These are phyloP conservation scores for Cymbidium sinense DNA, from an alignment of 106 monocot species.

Conservation along the genomic window DNA sequence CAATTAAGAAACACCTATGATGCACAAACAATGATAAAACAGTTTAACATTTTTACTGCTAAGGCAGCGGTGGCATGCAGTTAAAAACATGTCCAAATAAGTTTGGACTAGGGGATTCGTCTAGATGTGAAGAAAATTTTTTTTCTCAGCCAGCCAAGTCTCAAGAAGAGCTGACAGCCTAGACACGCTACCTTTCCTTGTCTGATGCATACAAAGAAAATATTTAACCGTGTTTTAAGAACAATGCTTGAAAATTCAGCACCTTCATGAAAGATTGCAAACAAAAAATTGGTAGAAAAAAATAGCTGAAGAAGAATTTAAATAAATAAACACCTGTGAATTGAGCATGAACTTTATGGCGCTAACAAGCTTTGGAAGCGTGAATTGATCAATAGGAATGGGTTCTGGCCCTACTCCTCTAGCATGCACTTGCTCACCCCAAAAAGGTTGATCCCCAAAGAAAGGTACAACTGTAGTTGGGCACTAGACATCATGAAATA, in stretches of 20 bases:
- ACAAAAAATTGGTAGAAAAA: neutral
- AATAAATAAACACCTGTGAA: constrained; percentile 4
- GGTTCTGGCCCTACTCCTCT: constrained; percentile 74
- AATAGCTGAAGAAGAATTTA: neutral
- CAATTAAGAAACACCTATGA: too few species aligned
- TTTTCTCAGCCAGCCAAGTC: neutral
- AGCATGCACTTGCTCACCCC: constrained; percentile 79
- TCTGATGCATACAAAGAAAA: neutral
- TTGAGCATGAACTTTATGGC: constrained; percentile 25
- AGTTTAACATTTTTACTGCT: too few species aligned
- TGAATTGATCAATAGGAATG: constrained; percentile 71
- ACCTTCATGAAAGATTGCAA: neutral
- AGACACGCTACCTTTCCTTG: neutral
- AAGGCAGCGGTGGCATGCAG: too few species aligned
- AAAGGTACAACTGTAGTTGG: constrained; percentile 87
- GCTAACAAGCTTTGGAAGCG: constrained; percentile 13
- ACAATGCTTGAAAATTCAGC: neutral
- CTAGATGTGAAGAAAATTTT: neutral
- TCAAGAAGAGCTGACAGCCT: neutral
- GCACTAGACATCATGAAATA: constrained; percentile 48
- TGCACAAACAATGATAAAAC: too few species aligned
- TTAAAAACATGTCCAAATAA: too few species aligned
- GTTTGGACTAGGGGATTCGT: too few species aligned
- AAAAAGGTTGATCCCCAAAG: constrained; percentile 89
- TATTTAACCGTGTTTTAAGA: neutral